These are phyloP conservation scores for Pseudozyma hubeiensis DNA, from an alignment of 1,284 basidiomycete species.

Conservation along the genomic window DNA sequence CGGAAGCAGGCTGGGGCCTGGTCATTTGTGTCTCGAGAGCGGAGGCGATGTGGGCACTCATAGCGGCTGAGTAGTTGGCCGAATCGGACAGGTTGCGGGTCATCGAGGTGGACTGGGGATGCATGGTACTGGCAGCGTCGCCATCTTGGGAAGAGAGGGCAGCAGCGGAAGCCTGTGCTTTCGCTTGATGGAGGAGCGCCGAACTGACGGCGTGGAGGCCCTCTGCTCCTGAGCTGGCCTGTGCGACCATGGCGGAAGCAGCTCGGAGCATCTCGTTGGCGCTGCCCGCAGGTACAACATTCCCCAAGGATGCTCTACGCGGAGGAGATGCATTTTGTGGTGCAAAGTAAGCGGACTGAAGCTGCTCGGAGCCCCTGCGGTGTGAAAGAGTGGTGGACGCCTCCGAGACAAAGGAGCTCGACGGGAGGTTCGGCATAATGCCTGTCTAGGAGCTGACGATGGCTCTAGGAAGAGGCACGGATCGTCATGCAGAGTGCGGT, in stretches of 20 bases:
- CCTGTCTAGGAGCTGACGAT: not conserved
- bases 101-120: conserved; percentile 32
- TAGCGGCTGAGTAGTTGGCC: conserved; percentile 53
- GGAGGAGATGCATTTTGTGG: conserved; percentile 1
- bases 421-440: conserved; percentile 35
- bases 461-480: not conserved
- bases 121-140: not conserved
- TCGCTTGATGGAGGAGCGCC: conserved; percentile 51
- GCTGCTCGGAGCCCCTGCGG: conserved; percentile 44
- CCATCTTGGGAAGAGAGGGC: conserved; percentile 9
- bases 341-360: not conserved
- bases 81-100: conserved; percentile 40
- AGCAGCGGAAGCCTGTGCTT: conserved; percentile 40
- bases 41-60: conserved; percentile 49
- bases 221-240: conserved; percentile 49
- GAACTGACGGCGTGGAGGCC: conserved; percentile 56
- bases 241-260: conserved; percentile 50
- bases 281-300: conserved; percentile 16
- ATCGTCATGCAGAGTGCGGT: too few relatives aligned
- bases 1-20: conserved; percentile 5
- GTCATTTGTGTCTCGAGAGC: conserved; percentile 33
- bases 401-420: conserved; percentile 21
- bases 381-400: conserved; percentile 10
- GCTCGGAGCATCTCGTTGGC: conserved; percentile 56
- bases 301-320: conserved; percentile 32